Evolutionary conservation across 2,329 filamentous ascomycete genomes (phyloP).

Genomic region (Fusarium sp.): DNA sequence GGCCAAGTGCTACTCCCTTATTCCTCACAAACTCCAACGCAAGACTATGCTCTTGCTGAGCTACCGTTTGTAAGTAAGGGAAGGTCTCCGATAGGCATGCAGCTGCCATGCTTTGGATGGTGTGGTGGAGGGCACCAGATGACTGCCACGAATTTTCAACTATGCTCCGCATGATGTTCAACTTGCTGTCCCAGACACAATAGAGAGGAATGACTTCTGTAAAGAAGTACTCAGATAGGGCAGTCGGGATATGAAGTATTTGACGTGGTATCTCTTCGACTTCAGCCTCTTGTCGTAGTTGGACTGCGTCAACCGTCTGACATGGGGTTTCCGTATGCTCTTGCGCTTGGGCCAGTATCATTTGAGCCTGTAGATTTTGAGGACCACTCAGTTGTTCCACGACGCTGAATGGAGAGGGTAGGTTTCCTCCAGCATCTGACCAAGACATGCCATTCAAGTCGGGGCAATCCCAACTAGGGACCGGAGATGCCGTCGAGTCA

Average conservation of each 20-base stretch:
- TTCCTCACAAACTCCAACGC: neutral
- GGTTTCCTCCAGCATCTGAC: neutral
- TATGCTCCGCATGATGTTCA: conserved; percentile 2
- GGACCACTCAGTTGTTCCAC: neutral
- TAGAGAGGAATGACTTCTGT: neutral
- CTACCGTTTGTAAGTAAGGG: neutral
- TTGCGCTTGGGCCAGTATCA: no score
- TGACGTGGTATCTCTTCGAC: neutral
- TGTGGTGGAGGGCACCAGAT: neutral
- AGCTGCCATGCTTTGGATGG: conserved; percentile 14
- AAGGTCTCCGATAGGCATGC: conserved; percentile 5
- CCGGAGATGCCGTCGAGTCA: neutral
- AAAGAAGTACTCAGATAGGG: conserved; percentile 8
- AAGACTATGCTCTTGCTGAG: neutral
- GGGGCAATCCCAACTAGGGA: neutral
- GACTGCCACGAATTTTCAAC: neutral
- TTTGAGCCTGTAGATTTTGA: neutral
- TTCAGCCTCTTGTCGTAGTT: neutral
- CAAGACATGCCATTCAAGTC: neutral
- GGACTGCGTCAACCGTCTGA: no score
- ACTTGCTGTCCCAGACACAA: conserved; percentile 10
- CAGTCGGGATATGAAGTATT: neutral
- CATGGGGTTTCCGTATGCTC: no score
- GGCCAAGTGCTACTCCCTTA: no score
- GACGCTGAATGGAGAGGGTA: neutral